Percentiles rank a stretch among this genome's conserved stretches.
Conservation (phyloP, 2,329 filamentous ascomycete species). For the Alternaria rosae region DNA sequence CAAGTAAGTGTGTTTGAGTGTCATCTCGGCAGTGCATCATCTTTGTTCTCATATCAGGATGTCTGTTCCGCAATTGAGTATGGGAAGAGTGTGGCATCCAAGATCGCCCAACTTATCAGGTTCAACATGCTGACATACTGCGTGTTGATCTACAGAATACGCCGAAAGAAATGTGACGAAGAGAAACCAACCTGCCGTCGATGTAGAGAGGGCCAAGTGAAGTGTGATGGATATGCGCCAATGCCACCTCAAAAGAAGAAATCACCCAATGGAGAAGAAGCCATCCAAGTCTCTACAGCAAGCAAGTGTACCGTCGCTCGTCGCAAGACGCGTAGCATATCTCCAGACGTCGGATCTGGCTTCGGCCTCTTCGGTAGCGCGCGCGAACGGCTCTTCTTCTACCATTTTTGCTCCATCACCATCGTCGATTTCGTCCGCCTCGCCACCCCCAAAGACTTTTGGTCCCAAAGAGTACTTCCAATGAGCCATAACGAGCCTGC, state of each 20-base stretch:
- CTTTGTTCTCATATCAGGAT: background rate
- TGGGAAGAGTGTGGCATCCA: background rate
- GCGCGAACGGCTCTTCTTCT: slow-evolving; percentile 9
- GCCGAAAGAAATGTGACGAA: slow-evolving; percentile 19
- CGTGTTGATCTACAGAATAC: slow-evolving; percentile 7
- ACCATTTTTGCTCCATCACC: slow-evolving; percentile 15
- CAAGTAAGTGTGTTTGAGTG: slow-evolving; percentile 8
- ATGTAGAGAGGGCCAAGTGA: slow-evolving; percentile 10
- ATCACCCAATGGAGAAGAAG: background rate
- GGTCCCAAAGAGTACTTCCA: slow-evolving; percentile 15
- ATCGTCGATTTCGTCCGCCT: slow-evolving; percentile 14
- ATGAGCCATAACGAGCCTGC: slow-evolving; percentile 17
- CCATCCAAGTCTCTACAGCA: background rate
- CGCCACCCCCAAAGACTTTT: slow-evolving; percentile 13
- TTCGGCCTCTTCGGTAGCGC: slow-evolving; percentile 2
- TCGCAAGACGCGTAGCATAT: background rate
- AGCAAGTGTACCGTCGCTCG: background rate
- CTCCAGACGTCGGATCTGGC: background rate
- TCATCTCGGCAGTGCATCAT: background rate
- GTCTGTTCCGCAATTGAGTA: background rate
- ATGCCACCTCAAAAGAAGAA: slow-evolving; percentile 4
- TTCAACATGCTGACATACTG: background rate
- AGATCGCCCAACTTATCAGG: background rate
- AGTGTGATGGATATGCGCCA: slow-evolving; percentile 16
- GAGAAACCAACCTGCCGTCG: slow-evolving; percentile 17